Percentiles rank a stretch among this genome's conserved stretches.
These are phyloP conservation scores for Isoetes taiwanensis DNA, from an alignment of 75 land plant genomes.

Conservation along the genomic window DNA sequence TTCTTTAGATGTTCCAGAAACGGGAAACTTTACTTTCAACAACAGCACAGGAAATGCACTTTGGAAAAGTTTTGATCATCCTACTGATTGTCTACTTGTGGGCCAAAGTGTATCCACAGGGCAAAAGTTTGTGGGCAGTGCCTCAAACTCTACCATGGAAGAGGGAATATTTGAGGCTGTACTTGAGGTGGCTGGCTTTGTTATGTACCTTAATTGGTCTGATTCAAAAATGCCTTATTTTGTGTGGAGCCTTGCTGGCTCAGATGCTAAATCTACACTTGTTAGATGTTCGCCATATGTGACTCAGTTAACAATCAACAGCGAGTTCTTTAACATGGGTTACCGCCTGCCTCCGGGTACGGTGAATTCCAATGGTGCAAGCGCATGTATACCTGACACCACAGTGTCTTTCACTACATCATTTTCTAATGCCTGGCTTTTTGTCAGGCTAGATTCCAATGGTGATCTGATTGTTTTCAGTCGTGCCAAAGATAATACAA, in stretches of 20 bases:
- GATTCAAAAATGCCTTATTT: background rate
- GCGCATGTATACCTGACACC: background rate
- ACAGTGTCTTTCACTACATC: background rate
- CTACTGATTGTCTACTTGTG: background rate
- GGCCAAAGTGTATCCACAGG: background rate
- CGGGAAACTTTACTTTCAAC: background rate
- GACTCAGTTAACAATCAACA: background rate
- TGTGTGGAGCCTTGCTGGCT: background rate
- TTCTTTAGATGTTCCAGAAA: too few relatives aligned
- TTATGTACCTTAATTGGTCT: background rate
- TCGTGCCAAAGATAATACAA: background rate
- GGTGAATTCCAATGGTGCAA: background rate
- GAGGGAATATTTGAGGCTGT: background rate
- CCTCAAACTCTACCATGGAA: background rate
- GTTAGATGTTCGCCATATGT: background rate
- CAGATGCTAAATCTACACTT: background rate
- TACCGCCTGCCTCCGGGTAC: background rate
- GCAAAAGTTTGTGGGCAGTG: background rate
- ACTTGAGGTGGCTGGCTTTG: background rate
- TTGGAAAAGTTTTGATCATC: conserved; percentile 1
- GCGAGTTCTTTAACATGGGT: background rate
- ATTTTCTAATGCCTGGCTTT: background rate
- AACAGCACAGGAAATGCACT: background rate
- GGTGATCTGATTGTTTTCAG: background rate
- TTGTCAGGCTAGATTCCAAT: background rate